These are phyloP conservation scores for Talaromyces funiculosus DNA, from an alignment of 2,329 filamentous ascomycete species.

Conservation along the genomic window DNA sequence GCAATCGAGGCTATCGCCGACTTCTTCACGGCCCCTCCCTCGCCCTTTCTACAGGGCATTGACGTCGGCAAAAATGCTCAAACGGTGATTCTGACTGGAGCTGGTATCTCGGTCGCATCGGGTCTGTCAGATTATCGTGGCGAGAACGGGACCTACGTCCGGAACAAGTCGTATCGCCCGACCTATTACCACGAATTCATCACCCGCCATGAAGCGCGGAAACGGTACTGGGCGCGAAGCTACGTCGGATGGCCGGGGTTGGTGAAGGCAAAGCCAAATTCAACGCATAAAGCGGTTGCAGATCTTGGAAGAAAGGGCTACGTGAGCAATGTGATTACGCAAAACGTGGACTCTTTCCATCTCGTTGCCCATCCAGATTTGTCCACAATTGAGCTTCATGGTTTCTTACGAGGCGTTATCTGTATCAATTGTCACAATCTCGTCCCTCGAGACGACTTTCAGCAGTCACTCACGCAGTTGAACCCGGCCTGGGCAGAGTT, in stretches of 20 bases:
- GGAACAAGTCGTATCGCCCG: slow-evolving; percentile 84
- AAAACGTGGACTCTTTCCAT: slow-evolving; percentile 97
- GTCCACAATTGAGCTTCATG: slow-evolving; percentile 80
- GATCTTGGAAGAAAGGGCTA: slow-evolving; percentile 67
- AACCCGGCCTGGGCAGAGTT: slow-evolving; percentile 85
- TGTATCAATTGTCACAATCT: slow-evolving; percentile 74
- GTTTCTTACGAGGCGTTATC: slow-evolving; percentile 74
- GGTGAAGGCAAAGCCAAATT: slow-evolving; percentile 71
- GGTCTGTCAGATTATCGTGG: slow-evolving; percentile 92
- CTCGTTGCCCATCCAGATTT: slow-evolving; percentile 66
- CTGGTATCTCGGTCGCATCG: slow-evolving; percentile 87
- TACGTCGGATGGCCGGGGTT: slow-evolving; percentile 89
- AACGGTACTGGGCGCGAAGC: slow-evolving; percentile 92
- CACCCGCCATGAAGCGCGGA: slow-evolving; percentile 71
- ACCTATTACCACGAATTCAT: slow-evolving; percentile 93
- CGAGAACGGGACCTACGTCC: slow-evolving; percentile 80
- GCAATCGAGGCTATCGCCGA: slow-evolving; percentile 70
- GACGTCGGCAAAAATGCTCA: slow-evolving; percentile 46
- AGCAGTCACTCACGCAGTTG: slow-evolving; percentile 65
- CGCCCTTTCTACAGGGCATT: slow-evolving; percentile 42
- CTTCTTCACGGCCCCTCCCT: slow-evolving; percentile 64
- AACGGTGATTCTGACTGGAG: slow-evolving; percentile 68
- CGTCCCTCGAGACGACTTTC: slow-evolving; percentile 67
- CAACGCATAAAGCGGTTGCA: slow-evolving; percentile 69
- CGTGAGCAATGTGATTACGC: slow-evolving; percentile 74